Evolutionary conservation across 2,329 filamentous ascomycete genomes (phyloP).

Genomic region (Aspergillus eucalypticola): DNA sequence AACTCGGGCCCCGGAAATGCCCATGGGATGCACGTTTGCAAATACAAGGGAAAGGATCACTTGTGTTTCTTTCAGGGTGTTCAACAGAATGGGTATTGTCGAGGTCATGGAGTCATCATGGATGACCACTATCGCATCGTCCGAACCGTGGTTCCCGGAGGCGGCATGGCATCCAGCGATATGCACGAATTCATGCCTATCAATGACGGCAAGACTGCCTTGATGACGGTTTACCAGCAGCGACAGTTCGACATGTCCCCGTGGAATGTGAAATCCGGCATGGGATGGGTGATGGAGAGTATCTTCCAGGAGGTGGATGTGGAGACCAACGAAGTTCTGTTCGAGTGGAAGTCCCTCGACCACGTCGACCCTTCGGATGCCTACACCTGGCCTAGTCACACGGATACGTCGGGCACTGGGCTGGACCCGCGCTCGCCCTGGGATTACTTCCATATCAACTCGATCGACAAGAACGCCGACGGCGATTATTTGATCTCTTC

Average conservation of each 20-base stretch:
- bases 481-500: slow-evolving; percentile 47
- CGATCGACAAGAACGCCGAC: slow-evolving; percentile 43
- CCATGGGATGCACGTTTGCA: slow-evolving; percentile 52
- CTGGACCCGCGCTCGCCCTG: slow-evolving; percentile 47
- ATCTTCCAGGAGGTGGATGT: slow-evolving; percentile 57
- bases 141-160: slow-evolving; percentile 46
- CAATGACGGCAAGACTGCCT: slow-evolving; percentile 44
- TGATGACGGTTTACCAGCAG: slow-evolving; percentile 46
- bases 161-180: slow-evolving; percentile 47
- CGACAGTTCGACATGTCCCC: slow-evolving; percentile 50
- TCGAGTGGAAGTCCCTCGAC: slow-evolving; percentile 54
- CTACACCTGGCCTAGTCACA: slow-evolving; percentile 49
- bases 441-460: slow-evolving; percentile 50
- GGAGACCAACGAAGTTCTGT: slow-evolving; percentile 49
- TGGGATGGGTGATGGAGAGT: slow-evolving; percentile 55
- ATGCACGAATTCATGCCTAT: slow-evolving; percentile 56
- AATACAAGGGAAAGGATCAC: slow-evolving; percentile 51
- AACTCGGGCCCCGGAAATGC: slow-evolving; percentile 51
- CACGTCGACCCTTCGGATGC: slow-evolving; percentile 51
- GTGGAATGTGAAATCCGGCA: slow-evolving; percentile 44
- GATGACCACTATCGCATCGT: slow-evolving; percentile 53
- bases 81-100: slow-evolving; percentile 54
- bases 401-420: slow-evolving; percentile 51
- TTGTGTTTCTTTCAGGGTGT: slow-evolving; percentile 56
- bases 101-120: slow-evolving; percentile 56